These are phyloP conservation scores for Starmerella vaccinii DNA, from an alignment of 805 yeast genomes.

Conservation along the genomic window DNA sequence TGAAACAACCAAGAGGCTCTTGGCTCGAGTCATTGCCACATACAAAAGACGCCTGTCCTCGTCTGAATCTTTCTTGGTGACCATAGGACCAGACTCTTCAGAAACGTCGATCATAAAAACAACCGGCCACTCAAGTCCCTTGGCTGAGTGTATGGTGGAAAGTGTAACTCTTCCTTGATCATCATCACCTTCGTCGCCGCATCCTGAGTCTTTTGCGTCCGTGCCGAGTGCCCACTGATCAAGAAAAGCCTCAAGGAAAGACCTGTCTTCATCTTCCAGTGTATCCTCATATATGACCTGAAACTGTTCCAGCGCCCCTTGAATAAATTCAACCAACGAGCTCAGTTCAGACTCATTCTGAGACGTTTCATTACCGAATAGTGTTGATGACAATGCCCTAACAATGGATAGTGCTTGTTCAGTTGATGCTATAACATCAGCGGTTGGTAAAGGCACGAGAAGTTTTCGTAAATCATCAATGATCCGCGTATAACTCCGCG, in stretches of 20 bases:
- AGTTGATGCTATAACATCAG: not conserved
- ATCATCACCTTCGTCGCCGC: not conserved
- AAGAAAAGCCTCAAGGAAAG: slow-evolving; percentile 18
- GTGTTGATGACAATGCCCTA: not conserved
- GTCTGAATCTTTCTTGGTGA: slow-evolving; percentile 31
- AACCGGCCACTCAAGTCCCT: slow-evolving; percentile 92
- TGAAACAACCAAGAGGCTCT: slow-evolving; percentile 40
- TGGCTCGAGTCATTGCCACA: slow-evolving; percentile 83
- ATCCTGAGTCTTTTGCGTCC: slow-evolving; percentile 7
- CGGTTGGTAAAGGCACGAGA: not conserved
- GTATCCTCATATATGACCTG: not conserved
- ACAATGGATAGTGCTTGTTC: not conserved
- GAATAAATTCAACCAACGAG: not conserved
- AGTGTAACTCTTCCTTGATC: slow-evolving; percentile 35
- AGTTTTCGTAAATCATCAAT: not conserved
- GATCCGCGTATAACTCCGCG: not conserved
- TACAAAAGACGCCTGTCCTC: slow-evolving; percentile 81
- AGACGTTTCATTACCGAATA: not conserved
- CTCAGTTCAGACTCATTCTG: not conserved
- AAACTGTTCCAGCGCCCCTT: not conserved
- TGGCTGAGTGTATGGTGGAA: slow-evolving; percentile 84
- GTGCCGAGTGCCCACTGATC: slow-evolving; percentile 21
- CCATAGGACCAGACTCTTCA: slow-evolving; percentile 17
- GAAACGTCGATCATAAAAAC: slow-evolving; percentile 62
- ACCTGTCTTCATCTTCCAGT: not conserved